Conservation (phyloP, 1,284 basidiomycete species). For the Laetiporus sulphureus region DNA sequence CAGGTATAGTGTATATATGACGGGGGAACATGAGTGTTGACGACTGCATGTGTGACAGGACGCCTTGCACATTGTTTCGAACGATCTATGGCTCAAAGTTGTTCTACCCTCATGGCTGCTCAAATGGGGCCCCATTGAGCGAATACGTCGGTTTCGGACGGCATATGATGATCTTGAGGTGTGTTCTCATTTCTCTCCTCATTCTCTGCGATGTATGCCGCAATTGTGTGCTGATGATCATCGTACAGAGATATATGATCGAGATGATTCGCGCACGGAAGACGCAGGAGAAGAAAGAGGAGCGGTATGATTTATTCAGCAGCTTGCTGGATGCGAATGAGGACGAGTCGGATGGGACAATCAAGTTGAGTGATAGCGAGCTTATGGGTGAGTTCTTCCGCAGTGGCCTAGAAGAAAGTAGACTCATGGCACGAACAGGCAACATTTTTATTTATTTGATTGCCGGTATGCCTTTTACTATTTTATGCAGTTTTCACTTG, state of each 20-base stretch:
- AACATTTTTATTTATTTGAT: constrained; percentile 43
- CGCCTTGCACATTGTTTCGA: constrained; percentile 41
- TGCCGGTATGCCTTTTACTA: constrained; percentile 30
- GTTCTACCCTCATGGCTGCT: constrained; percentile 40
- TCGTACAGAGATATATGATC: constrained; percentile 32
- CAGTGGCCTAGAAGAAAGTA: too few species aligned
- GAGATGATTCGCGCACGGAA: constrained; percentile 49
- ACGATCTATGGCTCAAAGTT: constrained; percentile 36
- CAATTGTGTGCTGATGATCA: background rate
- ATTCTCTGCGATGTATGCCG: background rate
- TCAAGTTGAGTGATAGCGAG: constrained; percentile 39
- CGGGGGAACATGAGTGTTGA: too few species aligned
- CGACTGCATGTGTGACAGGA: constrained; percentile 17
- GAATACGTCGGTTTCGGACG: constrained; percentile 27
- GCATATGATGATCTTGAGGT: constrained; percentile 48
- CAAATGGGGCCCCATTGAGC: constrained; percentile 28
- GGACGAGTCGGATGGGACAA: constrained; percentile 25
- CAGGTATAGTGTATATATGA: too few species aligned
- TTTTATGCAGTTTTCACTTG: background rate
- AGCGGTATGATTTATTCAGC: constrained; percentile 47
- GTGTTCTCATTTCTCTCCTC: constrained; percentile 2
- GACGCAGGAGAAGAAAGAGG: constrained; percentile 26
- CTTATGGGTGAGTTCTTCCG: constrained; percentile 36
- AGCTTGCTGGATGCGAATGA: constrained; percentile 45
- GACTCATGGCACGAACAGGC: constrained; percentile 30